Percentiles rank a stretch among this genome's conserved stretches.
phyloP scores from a whole-genome alignment of 768 basidiomycete species.

The Lepiota brunneoincarnata region DNA sequence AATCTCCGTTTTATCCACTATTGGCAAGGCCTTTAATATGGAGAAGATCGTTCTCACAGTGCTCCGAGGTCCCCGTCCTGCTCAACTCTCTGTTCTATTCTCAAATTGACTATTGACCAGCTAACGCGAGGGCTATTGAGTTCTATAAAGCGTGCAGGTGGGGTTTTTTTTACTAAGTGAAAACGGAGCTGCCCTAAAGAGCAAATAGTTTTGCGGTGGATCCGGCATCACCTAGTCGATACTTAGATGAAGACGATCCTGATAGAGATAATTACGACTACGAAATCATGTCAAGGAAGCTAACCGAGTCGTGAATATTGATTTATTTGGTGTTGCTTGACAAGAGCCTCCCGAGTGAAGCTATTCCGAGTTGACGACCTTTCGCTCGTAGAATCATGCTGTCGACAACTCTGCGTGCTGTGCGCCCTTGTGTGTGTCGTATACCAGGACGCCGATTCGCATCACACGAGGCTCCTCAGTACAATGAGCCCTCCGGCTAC shows the following conservation, averaged over 20 bases:
- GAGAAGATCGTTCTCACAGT: slow-evolving; percentile 74
- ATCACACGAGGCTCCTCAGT: slow-evolving; percentile 78
- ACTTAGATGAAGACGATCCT: slow-evolving; percentile 24
- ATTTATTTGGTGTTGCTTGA: slow-evolving; percentile 14
- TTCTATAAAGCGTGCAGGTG: slow-evolving; percentile 63
- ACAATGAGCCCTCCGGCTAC: slow-evolving; percentile 86
- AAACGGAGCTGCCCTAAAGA: not conserved
- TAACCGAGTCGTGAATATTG: not conserved
- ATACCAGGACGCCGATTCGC: slow-evolving; percentile 49
- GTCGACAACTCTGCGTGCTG: slow-evolving; percentile 46
- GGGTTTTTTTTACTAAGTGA: slow-evolving; percentile 14
- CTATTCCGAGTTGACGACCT: slow-evolving; percentile 8
- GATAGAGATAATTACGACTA: slow-evolving; percentile 37
- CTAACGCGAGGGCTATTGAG: slow-evolving; percentile 23
- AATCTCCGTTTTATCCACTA: slow-evolving; percentile 43
- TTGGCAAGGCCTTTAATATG: slow-evolving; percentile 57
- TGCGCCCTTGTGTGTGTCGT: slow-evolving; percentile 36
- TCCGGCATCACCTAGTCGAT: slow-evolving; percentile 45
- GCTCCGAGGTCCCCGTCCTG: slow-evolving; percentile 57
- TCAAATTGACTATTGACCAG: not conserved
- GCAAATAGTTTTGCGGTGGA: slow-evolving; percentile 51
- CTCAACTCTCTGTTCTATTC: not conserved
- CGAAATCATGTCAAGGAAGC: slow-evolving; percentile 39
- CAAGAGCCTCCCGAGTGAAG: slow-evolving; percentile 5
- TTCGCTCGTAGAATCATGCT: slow-evolving; percentile 35